Conservation (phyloP, 208 protist species). For the Leishmania lainsoni region DNA sequence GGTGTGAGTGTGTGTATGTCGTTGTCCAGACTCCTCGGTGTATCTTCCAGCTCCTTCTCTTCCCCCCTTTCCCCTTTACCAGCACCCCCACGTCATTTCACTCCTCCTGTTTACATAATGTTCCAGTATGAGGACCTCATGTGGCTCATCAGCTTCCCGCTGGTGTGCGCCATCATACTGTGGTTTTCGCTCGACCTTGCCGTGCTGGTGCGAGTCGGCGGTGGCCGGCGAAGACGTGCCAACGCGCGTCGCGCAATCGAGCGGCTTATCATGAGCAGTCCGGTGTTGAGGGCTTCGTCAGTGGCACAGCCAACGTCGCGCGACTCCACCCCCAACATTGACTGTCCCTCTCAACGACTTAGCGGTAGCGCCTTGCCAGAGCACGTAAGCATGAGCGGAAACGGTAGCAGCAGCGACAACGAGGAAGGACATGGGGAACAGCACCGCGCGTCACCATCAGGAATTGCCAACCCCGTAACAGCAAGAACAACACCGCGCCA, state of each 20-base stretch:
- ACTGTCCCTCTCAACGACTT: background rate
- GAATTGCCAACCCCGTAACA: background rate
- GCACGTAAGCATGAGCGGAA: background rate
- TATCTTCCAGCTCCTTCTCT: background rate
- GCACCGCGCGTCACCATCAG: background rate
- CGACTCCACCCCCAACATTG: background rate
- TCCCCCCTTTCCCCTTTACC: background rate
- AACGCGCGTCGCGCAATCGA: slow-evolving; percentile 50
- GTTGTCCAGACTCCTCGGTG: background rate
- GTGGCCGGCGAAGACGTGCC: slow-evolving; percentile 50
- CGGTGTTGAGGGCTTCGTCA: slow-evolving; percentile 8
- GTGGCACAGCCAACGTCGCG: slow-evolving; percentile 14
- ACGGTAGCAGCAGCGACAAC: slow-evolving; percentile 5
- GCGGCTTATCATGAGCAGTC: slow-evolving; percentile 33
- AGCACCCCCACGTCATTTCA: background rate
- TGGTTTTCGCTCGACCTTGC: slow-evolving; percentile 68
- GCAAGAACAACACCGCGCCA: background rate
- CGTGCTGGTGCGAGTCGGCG: slow-evolving; percentile 62
- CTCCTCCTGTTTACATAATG: slow-evolving; percentile 15
- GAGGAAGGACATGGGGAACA: background rate
- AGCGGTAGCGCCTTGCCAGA: background rate
- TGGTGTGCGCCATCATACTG: slow-evolving; percentile 50
- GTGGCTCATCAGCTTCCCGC: slow-evolving; percentile 62
- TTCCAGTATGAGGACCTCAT: slow-evolving; percentile 63
- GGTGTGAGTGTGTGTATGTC: background rate